phyloP scores from a whole-genome alignment of 2,329 filamentous ascomycete species.

The Raffaelea albimanens region DNA sequence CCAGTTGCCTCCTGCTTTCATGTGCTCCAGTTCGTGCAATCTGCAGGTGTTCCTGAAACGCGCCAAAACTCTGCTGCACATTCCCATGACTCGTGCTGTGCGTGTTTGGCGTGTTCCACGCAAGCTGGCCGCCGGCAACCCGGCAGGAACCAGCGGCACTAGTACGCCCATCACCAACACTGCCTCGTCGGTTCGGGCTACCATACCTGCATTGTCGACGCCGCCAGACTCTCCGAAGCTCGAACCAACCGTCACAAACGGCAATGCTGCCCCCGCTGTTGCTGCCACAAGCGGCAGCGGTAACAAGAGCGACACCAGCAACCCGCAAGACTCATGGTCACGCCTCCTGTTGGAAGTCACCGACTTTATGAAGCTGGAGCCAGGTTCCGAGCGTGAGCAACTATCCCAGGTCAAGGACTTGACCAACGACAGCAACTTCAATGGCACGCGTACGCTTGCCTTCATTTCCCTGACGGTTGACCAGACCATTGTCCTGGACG shows the following conservation, averaged over 20 bases:
- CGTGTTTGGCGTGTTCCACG: slow-evolving; percentile 62
- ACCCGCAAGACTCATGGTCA: slow-evolving; percentile 24
- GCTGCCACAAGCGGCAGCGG: slow-evolving; percentile 15
- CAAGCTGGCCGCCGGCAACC: slow-evolving; percentile 22
- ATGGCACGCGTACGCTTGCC: slow-evolving; percentile 59
- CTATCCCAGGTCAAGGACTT: slow-evolving; percentile 54
- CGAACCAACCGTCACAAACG: slow-evolving; percentile 3
- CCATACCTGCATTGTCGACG: slow-evolving; percentile 13
- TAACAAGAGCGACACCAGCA: slow-evolving; percentile 21
- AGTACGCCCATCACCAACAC: slow-evolving; percentile 5
- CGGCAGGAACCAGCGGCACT: neutral
- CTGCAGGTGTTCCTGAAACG: slow-evolving; percentile 69
- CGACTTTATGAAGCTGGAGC: slow-evolving; percentile 52
- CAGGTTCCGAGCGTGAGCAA: slow-evolving; percentile 54
- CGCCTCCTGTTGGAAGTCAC: slow-evolving; percentile 51
- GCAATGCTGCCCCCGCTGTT: no score
- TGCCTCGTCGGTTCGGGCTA: neutral
- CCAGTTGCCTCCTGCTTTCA: slow-evolving; percentile 53
- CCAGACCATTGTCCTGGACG: slow-evolving; percentile 75
- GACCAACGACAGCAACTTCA: slow-evolving; percentile 66
- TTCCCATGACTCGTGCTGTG: slow-evolving; percentile 64
- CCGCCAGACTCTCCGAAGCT: slow-evolving; percentile 17
- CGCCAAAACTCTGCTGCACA: slow-evolving; percentile 58
- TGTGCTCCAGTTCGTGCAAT: slow-evolving; percentile 60
- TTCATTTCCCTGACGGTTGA: slow-evolving; percentile 61